phyloP scores from a whole-genome alignment of 2,329 filamentous ascomycete genomes.

The Myriosclerotinia scirpicola region DNA sequence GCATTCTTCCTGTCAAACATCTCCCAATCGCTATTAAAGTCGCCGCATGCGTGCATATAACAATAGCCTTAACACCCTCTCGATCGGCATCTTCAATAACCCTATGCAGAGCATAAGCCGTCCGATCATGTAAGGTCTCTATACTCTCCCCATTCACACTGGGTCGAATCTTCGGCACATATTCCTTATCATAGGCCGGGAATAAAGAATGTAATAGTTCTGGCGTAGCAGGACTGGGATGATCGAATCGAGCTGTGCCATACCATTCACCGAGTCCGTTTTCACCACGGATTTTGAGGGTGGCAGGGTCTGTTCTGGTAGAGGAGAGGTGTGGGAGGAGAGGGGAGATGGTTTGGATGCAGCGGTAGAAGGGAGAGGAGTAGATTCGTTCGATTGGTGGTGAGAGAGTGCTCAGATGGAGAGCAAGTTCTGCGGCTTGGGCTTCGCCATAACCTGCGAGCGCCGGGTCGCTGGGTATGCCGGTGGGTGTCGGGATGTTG shows the following conservation, averaged over 20 bases:
- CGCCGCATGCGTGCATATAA: conserved; percentile 89
- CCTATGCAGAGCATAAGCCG: conserved; percentile 66
- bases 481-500: conserved; percentile 76
- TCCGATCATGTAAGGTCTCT: conserved; percentile 73
- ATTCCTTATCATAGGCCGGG: conserved; percentile 56
- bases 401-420: conserved; percentile 59
- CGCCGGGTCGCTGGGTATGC: conserved; percentile 82
- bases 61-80: conserved; percentile 66
- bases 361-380: conserved; percentile 83
- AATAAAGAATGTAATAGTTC: conserved; percentile 66
- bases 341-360: conserved; percentile 78
- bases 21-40: conserved; percentile 84
- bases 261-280: conserved; percentile 81
- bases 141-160: conserved; percentile 75
- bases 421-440: conserved; percentile 76
- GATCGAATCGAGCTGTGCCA: conserved; percentile 79
- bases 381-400: conserved; percentile 77
- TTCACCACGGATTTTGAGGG: conserved; percentile 53
- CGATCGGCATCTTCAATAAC: conserved; percentile 73
- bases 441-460: conserved; percentile 83
- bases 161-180: conserved; percentile 67
- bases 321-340: conserved; percentile 53
- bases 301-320: conserved; percentile 27
- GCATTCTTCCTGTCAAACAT: conserved; percentile 75
- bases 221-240: conserved; percentile 72